These are phyloP conservation scores for Pythium insidiosum DNA, from an alignment of 352 stramenopile species.

Conservation along the genomic window DNA sequence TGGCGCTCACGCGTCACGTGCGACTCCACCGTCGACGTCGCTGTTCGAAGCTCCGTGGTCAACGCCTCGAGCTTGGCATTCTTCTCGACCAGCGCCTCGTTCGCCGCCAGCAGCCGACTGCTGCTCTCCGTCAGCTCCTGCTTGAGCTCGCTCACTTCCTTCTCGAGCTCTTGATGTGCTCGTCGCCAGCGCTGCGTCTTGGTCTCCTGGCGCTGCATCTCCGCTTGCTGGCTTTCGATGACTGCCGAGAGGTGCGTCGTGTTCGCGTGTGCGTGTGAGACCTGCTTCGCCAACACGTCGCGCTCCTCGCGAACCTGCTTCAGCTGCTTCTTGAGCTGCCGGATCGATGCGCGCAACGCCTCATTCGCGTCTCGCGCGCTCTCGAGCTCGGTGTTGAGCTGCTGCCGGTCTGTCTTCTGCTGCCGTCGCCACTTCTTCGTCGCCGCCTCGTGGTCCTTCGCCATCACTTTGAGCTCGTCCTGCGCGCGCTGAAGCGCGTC, in stretches of 20 bases:
- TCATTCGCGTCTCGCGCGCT: conserved; percentile 22
- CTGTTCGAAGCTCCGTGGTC: background rate
- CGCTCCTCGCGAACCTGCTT: conserved; percentile 19
- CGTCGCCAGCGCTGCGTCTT: conserved; percentile 16
- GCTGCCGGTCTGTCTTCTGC: background rate
- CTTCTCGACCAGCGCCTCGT: conserved; percentile 27
- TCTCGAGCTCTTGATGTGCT: conserved; percentile 17
- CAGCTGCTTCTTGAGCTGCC: conserved; percentile 32
- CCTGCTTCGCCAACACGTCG: conserved; percentile 28
- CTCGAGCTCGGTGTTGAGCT: too few relatives aligned
- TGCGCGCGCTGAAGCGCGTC: too few relatives aligned
- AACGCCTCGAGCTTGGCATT: conserved; percentile 22
- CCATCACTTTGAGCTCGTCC: too few relatives aligned
- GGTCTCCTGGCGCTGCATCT: conserved; percentile 16
- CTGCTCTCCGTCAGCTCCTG: conserved; percentile 13
- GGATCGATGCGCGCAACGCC: conserved; percentile 19
- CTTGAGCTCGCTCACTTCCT: background rate
- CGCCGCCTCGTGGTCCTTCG: conserved; percentile 5
- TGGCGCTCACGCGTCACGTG: background rate
- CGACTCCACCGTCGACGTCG: background rate
- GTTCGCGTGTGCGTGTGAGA: conserved; percentile 26
- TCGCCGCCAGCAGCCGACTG: conserved; percentile 15
- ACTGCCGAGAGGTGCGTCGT: conserved; percentile 28
- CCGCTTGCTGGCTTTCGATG: conserved; percentile 28
- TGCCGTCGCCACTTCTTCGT: conserved; percentile 5